Conservation (phyloP, 768 basidiomycete genomes). For the Mycena capillaripes region DNA sequence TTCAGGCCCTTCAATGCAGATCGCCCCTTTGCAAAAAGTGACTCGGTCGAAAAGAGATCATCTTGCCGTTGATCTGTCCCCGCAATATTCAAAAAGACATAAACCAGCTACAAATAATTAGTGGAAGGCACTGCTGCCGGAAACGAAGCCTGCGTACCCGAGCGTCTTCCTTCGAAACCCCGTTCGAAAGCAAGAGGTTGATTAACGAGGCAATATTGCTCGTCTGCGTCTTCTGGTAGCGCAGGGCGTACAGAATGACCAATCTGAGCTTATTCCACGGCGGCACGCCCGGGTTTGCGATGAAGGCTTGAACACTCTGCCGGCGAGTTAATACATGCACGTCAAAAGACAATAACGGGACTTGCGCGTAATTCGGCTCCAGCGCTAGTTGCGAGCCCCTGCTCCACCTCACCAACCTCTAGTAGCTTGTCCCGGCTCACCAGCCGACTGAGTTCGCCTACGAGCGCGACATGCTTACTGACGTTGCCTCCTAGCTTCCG, state of each 20-base stretch:
- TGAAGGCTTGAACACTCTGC: constrained; percentile 86
- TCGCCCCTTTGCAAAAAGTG: constrained; percentile 92
- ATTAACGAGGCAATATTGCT: constrained; percentile 86
- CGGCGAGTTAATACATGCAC: not conserved
- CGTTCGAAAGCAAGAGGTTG: constrained; percentile 80
- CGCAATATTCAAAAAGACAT: constrained; percentile 92
- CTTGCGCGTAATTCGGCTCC: constrained; percentile 90
- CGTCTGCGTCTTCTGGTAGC: constrained; percentile 92
- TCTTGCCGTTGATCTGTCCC: constrained; percentile 98
- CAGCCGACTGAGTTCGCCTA: constrained; percentile 94
- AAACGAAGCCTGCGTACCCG: constrained; percentile 57
- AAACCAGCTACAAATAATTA: constrained; percentile 77
- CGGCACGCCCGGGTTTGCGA: constrained; percentile 77
- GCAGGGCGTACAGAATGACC: constrained; percentile 92
- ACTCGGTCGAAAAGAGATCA: constrained; percentile 96
- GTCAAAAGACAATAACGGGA: constrained; percentile 4
- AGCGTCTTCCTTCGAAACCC: constrained; percentile 83
- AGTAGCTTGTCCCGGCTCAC: constrained; percentile 89
- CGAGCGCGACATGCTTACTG: constrained; percentile 97
- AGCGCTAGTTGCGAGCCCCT: constrained; percentile 93
- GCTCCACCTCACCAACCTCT: constrained; percentile 95
- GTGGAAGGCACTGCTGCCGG: constrained; percentile 22
- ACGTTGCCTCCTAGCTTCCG: constrained; percentile 97
- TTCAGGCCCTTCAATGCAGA: constrained; percentile 96
- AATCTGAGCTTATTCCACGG: constrained; percentile 89